A percentile compares a stretch with the other conserved stretches of the same genome.
These are phyloP conservation scores for Phytophthora niederhauseri DNA, from an alignment of 352 stramenopile genomes.

Conservation along the genomic window DNA sequence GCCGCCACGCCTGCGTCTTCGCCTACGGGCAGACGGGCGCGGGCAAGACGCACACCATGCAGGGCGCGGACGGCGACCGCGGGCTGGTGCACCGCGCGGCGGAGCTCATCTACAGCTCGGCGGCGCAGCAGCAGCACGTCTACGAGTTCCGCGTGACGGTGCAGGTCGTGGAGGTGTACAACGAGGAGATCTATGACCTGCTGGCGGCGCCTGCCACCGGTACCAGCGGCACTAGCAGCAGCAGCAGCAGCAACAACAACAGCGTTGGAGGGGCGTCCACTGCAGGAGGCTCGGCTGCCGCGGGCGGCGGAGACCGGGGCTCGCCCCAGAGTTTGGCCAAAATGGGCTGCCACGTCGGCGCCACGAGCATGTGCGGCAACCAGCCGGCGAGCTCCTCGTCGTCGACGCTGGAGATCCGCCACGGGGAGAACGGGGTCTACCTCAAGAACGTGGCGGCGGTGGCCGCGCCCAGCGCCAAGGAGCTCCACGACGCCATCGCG, in stretches of 20 bases:
- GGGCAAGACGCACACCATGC: constrained; percentile 48
- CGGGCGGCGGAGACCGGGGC: not conserved
- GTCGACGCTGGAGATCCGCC: constrained; percentile 69
- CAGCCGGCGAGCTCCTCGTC: constrained; percentile 3
- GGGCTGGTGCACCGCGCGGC: constrained; percentile 55
- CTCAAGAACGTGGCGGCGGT: constrained; percentile 69
- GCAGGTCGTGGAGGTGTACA: constrained; percentile 88
- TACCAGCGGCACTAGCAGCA: not conserved
- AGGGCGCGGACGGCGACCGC: constrained; percentile 42
- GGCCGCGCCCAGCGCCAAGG: constrained; percentile 34
- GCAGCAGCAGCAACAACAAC: not conserved
- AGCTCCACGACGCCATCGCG: constrained; percentile 47
- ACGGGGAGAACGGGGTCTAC: constrained; percentile 70
- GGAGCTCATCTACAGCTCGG: constrained; percentile 48
- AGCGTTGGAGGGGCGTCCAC: not conserved
- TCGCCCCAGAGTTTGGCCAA: constrained; percentile 34
- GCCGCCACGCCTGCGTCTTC: constrained; percentile 95
- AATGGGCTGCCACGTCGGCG: constrained; percentile 54
- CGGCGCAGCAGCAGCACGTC: constrained; percentile 48
- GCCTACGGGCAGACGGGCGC: constrained; percentile 92
- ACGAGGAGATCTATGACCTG: constrained; percentile 87
- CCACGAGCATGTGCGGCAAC: constrained; percentile 43
- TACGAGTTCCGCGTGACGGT: constrained; percentile 57
- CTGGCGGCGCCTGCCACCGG: constrained; percentile 23
- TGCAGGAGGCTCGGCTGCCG: no score